These are phyloP conservation scores for Flaveria sonorensis DNA, from an alignment of 129 eudicot genomes.

Conservation along the genomic window DNA sequence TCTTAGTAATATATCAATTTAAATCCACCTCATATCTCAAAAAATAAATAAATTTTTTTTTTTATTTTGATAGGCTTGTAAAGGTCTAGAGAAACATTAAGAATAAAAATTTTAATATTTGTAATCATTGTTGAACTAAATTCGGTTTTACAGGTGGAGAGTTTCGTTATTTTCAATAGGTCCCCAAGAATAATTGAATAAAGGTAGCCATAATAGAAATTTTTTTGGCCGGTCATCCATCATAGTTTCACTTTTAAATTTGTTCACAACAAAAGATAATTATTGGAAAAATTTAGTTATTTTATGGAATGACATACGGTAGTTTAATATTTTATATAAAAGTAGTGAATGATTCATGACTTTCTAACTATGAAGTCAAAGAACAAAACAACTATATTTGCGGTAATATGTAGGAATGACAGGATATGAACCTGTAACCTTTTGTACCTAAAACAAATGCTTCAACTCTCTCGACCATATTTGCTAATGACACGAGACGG, in stretches of 20 bases:
- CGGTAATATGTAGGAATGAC: too few species aligned
- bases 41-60: too few species aligned
- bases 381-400: too few species aligned
- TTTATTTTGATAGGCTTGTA: neutral
- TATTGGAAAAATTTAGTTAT: neutral
- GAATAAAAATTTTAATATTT: neutral
- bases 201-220: conserved; percentile 22
- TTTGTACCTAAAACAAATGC: too few species aligned
- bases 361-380: neutral
- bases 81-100: neutral
- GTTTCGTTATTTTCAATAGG: conserved; percentile 12
- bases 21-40: too few species aligned
- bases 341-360: neutral
- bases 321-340: too few species aligned
- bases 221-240: conserved; percentile 7
- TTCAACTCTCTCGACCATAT: too few species aligned
- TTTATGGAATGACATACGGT: neutral
- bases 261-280: neutral
- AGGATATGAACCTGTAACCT: too few species aligned
- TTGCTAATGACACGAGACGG: too few species aligned
- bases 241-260: conserved; percentile 11
- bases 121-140: neutral
- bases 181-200: conserved; percentile 18
- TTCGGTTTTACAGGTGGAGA: neutral
- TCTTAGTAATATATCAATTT: too few species aligned